Evolutionary conservation across 2,329 filamentous ascomycete genomes (phyloP), one percentile per base, ranked within the genome.

Genomic region (Zymoseptoria ardabiliae): DNA sequence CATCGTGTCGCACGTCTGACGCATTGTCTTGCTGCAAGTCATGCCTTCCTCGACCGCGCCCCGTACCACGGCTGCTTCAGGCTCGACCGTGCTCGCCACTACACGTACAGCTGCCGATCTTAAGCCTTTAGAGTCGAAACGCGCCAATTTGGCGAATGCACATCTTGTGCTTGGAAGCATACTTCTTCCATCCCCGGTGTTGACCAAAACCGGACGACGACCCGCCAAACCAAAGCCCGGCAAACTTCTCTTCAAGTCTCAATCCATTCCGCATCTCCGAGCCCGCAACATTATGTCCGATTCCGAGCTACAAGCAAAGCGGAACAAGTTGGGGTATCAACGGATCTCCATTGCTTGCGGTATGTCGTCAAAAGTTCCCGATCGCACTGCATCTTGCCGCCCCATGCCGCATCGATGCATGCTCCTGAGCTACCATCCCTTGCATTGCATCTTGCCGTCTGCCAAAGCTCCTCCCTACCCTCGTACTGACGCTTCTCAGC

Each of bases 301-400:
- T 55, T 75, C 74, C 50, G 80, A 82, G 41, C 84, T 61, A 25
- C 70, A 88, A 67, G 89, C 88, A 72, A 84, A 85, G 59, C 85
- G 92, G 71, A 97, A 96, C 75, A 97, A 96, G 76, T 81, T 97
- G 62, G 93, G 93, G 48, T 97, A 97, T 73, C 93, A 97, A 77
- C 85, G 93, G 70, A 96, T 91, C 41, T 95, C 92, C 51, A 90
- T 97, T 68, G 94, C 93, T 67, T 97, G 93, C 79, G 89, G 93
- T 97, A 83, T 84, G 92, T 85, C 23, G 17, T 23, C 4, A 2
- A 23, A 8, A 58, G 17, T 50, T 28, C 13, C 9, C 20, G 11
- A 28, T 17, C n/a, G n/a, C 54, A 23, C 50, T 23, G 50, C 50
- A n/a, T 13, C 1, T n/a, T 28, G 22, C 22, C 17, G 22, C 19